These are phyloP conservation scores for Oropetium thomaeum DNA, from an alignment of 176 grass and related monocot species.

Conservation along the genomic window DNA sequence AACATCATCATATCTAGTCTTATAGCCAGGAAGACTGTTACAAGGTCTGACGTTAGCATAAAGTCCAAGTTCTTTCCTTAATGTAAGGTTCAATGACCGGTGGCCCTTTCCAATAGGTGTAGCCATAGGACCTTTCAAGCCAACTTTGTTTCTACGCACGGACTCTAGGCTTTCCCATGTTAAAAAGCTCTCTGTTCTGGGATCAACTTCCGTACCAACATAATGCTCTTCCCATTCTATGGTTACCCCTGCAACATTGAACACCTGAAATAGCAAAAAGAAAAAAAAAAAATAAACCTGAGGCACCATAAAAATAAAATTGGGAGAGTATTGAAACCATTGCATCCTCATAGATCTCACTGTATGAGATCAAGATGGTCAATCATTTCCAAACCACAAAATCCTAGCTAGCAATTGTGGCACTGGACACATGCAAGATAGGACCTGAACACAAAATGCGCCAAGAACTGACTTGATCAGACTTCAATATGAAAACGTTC, in stretches of 20 bases:
- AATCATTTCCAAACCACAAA: background rate
- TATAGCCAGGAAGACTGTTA: conserved; percentile 86
- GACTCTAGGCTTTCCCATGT: conserved; percentile 97
- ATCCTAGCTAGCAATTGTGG: background rate
- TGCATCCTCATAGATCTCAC: background rate
- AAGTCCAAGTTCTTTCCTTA: conserved; percentile 92
- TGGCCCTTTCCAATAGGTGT: conserved; percentile 99
- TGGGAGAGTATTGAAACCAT: background rate
- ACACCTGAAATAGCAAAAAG: conserved; percentile 59
- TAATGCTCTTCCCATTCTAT: conserved; percentile 99
- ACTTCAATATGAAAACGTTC: background rate
- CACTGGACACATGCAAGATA: background rate
- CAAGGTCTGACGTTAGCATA: conserved; percentile 97
- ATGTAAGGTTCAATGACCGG: conserved; percentile 90
- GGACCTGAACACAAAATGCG: background rate
- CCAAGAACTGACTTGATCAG: background rate
- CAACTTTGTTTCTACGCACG: conserved; percentile 83
- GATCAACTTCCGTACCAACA: conserved; percentile 84
- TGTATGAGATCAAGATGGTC: background rate
- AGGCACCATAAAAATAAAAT: background rate
- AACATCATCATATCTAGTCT: conserved; percentile 93
- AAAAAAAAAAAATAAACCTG: background rate
- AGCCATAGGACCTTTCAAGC: conserved; percentile 98
- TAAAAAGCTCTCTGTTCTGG: conserved; percentile 94
- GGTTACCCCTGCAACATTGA: conserved; percentile 69